Evolutionary conservation across 2,329 filamentous ascomycete species (phyloP), one percentile per base, ranked within the genome.

Genomic region (Pseudocercospora cruenta): DNA sequence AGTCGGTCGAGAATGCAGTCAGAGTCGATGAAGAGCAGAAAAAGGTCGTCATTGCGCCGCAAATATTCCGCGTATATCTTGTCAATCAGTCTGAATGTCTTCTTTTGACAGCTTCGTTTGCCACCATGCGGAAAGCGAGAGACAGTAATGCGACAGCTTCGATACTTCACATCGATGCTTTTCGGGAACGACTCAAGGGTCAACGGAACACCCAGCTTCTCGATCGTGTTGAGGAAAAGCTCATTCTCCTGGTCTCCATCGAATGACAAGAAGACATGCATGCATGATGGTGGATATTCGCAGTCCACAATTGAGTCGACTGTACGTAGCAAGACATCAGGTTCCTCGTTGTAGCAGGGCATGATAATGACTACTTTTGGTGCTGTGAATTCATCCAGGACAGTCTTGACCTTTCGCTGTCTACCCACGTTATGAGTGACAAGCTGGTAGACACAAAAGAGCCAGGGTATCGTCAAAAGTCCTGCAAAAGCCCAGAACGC

Each of bases 341-440:
- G 92, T 31, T 93, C 89, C 76, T 98, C 95, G 75, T 95, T 93
- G 82, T 97, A 98, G 75, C 94, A 96, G 4, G 94, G 95, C 93
- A 98, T 97, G 65, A 98, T 90, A 67, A 98, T 91, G 69, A 97
- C 93, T 16, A 96, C 91, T 79, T 98, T 98, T 1, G 94, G 95
- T 0, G 95, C 94, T 0, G 90, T 93, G 2, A 87, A 82, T 76
- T 96, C 92, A 77, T 97, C 92, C 59, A 97, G 85, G 0, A 93
- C 88, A 69, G 92, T 87, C 77, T 96, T 94, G 76, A 97, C 92
- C 60, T 90, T 87, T 77, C 92, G 93, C 49, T 86, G 89, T 69
- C 93, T 88, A 22, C 94, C 94, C 26, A 98, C 84, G 36, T 92
- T 91, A 73, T 95, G 91, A 8, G 92, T 96, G 64, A 96, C 91